phyloP scores from a whole-genome alignment of 2,329 filamentous ascomycete species.

The Fusarium floridanum region DNA sequence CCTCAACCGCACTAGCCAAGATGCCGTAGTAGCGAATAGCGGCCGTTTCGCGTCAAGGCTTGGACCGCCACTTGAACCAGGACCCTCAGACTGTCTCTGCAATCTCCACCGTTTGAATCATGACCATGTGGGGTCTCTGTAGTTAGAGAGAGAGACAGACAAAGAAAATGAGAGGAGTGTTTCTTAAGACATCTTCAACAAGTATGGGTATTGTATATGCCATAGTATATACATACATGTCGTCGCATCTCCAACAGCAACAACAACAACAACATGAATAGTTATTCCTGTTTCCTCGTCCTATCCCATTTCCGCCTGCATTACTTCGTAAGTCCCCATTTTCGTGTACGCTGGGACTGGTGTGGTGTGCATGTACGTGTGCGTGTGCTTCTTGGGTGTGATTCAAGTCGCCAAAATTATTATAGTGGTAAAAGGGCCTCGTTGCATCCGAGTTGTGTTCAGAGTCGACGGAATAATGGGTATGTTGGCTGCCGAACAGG shows the following conservation, averaged over 20 bases:
- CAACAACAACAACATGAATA: conserved; percentile 5
- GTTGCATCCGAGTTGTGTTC: conserved; percentile 9
- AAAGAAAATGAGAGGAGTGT: background rate
- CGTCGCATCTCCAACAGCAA: conserved; percentile 7
- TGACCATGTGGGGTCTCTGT: background rate
- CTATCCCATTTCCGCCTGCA: conserved; percentile 25
- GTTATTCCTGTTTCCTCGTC: conserved; percentile 12
- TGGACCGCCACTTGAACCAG: conserved; percentile 11
- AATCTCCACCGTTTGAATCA: conserved; percentile 1
- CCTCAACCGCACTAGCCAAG: conserved; percentile 11
- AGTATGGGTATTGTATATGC: conserved; percentile 41
- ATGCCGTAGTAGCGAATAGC: conserved; percentile 24
- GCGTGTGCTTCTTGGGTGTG: conserved; percentile 9
- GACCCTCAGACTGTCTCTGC: background rate
- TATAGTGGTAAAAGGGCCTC: conserved; percentile 16
- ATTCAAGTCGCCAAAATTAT: conserved; percentile 10
- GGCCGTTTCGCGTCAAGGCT: conserved; percentile 25
- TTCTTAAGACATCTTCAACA: conserved; percentile 28
- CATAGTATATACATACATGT: conserved; percentile 31
- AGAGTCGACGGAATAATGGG: background rate
- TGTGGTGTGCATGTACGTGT: conserved; percentile 20
- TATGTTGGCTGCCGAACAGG: background rate
- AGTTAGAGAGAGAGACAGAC: background rate
- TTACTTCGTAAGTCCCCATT: conserved; percentile 37
- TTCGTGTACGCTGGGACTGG: conserved; percentile 32